phyloP scores from a whole-genome alignment of 2,329 filamentous ascomycete genomes.

The Pestalotiopsis sp. region DNA sequence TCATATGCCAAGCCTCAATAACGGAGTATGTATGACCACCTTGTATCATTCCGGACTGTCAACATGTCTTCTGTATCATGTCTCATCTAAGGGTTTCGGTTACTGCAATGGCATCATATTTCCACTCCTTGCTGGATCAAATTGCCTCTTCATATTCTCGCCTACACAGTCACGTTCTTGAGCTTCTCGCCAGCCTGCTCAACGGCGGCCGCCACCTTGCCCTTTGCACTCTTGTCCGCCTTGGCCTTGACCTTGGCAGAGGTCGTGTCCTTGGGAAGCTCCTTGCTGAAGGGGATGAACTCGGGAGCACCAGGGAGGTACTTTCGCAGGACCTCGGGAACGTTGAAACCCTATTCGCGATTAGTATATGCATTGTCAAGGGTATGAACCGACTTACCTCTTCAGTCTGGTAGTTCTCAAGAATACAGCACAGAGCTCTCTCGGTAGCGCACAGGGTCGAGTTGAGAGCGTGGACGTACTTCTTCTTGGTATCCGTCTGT shows the following conservation, averaged over 20 bases:
- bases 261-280: conserved; percentile 76
- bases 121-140: background rate
- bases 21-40: background rate
- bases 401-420: conserved; percentile 96
- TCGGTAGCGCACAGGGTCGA: conserved; percentile 90
- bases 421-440: conserved; percentile 87
- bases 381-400: conserved; percentile 55
- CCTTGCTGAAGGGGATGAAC: conserved; percentile 87
- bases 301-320: conserved; percentile 89
- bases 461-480: conserved; percentile 93
- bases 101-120: background rate
- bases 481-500: conserved; percentile 82
- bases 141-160: background rate
- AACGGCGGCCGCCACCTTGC: conserved; percentile 27
- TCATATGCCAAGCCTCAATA: background rate
- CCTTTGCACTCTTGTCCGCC: conserved; percentile 27
- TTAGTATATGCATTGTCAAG: conserved; percentile 5
- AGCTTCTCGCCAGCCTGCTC: conserved; percentile 29
- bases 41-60: background rate
- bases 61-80: background rate
- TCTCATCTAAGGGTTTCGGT: background rate
- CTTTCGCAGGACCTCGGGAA: conserved; percentile 82
- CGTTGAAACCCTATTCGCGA: conserved; percentile 64
- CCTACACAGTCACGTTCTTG: conserved; percentile 27
- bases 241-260: conserved; percentile 55